phyloP scores from a whole-genome alignment of 768 basidiomycete genomes.

The Tricholoma hemisulphureum region DNA sequence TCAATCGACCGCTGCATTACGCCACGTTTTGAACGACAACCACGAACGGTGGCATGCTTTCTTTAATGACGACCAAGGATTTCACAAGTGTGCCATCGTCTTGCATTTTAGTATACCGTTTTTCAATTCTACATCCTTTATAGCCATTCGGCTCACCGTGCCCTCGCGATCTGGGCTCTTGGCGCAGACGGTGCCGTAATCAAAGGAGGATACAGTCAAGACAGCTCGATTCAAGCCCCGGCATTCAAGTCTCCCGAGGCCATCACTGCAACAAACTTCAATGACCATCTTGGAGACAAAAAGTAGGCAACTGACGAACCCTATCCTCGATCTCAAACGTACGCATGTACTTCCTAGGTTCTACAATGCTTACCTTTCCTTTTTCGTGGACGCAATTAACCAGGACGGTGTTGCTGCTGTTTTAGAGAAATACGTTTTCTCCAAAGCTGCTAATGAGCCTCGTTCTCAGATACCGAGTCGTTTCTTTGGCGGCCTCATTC shows the following conservation, averaged over 20 bases:
- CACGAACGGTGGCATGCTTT: slow-evolving; percentile 48
- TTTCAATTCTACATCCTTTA: no score
- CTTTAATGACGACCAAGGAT: slow-evolving; percentile 45
- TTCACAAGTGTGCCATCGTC: slow-evolving; percentile 64
- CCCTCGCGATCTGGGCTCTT: slow-evolving; percentile 28
- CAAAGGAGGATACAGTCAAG: slow-evolving; percentile 35
- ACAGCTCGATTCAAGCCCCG: slow-evolving; percentile 34
- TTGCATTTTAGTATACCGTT: no score
- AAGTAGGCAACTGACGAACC: slow-evolving; percentile 35
- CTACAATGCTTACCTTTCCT: slow-evolving; percentile 51
- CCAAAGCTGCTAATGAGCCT: slow-evolving; percentile 43
- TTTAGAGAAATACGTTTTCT: slow-evolving; percentile 59
- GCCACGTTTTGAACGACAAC: slow-evolving; percentile 46
- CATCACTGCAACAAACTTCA: slow-evolving; percentile 48
- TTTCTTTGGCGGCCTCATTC: slow-evolving; percentile 54
- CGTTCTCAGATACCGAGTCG: slow-evolving; percentile 47
- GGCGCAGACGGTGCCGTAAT: slow-evolving; percentile 32
- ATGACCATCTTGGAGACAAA: slow-evolving; percentile 55
- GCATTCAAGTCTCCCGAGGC: slow-evolving; percentile 42
- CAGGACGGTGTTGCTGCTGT: slow-evolving; percentile 39
- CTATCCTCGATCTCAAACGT: background rate
- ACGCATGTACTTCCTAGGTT: slow-evolving; percentile 36
- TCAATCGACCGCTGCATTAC: slow-evolving; percentile 32
- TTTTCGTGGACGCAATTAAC: slow-evolving; percentile 43
- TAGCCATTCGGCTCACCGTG: slow-evolving; percentile 29